phyloP scores from a whole-genome alignment of 2,329 filamentous ascomycete genomes.

The Cyanodermella asteris region DNA sequence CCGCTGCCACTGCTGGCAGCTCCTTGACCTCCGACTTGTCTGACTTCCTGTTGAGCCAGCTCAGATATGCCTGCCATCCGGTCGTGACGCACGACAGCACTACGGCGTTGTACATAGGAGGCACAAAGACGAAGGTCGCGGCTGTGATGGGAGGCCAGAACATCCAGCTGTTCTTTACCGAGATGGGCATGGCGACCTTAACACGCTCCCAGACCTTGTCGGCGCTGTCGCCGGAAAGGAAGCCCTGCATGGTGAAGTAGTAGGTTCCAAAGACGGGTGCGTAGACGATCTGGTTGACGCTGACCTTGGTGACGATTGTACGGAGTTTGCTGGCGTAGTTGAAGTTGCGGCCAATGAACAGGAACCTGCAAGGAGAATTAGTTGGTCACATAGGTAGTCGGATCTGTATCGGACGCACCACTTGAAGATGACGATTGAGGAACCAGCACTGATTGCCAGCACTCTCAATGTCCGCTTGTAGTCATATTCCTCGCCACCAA shows the following conservation, averaged over 20 bases:
- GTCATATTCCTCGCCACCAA: constrained; percentile 37
- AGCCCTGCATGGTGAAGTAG: constrained; percentile 62
- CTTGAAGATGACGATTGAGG: constrained; percentile 59
- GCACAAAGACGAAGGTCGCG: constrained; percentile 67
- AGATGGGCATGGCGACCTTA: constrained; percentile 51
- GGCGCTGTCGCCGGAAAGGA: constrained; percentile 46
- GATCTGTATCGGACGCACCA: no score
- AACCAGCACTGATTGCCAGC: constrained; percentile 49
- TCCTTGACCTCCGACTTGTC: no score
- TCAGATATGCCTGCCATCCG: constrained; percentile 83
- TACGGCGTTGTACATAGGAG: constrained; percentile 56
- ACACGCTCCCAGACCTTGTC: constrained; percentile 47
- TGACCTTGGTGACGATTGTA: constrained; percentile 55
- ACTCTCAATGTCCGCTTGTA: constrained; percentile 46
- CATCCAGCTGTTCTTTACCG: constrained; percentile 59
- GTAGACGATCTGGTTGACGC: constrained; percentile 59
- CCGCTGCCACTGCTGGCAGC: no score
- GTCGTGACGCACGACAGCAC: constrained; percentile 65
- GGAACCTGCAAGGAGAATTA: no score
- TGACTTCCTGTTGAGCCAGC: constrained; percentile 66
- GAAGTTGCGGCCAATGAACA: constrained; percentile 61
- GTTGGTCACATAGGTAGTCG: no score
- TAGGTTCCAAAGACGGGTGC: constrained; percentile 66
- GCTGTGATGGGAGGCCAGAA: constrained; percentile 81
- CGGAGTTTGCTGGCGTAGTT: constrained; percentile 56